phyloP scores from a whole-genome alignment of 139 green algal species.

The Chlorella sp. region DNA sequence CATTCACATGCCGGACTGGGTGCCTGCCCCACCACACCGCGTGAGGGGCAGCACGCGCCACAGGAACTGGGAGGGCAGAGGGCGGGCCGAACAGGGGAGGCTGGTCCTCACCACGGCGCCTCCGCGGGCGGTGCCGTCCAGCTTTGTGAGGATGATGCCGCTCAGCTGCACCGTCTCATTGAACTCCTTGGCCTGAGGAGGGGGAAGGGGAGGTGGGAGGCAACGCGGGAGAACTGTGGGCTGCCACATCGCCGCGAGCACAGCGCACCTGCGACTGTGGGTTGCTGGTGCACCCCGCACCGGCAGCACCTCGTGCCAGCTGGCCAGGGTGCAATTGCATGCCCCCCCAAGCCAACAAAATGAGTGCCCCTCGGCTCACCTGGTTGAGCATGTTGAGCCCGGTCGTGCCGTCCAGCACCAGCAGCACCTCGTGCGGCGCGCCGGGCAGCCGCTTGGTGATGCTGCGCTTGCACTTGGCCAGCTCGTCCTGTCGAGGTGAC shows the following conservation, averaged over 20 bases:
- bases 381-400: conserved; percentile 98
- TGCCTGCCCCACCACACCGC: background rate
- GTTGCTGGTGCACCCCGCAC: no score
- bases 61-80: no score
- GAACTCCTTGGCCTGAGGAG: conserved; percentile 82
- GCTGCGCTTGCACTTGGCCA: conserved; percentile 69
- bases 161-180: conserved; percentile 84
- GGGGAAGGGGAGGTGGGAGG: no score
- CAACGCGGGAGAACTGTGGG: no score
- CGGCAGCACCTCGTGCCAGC: no score
- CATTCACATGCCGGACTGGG: background rate
- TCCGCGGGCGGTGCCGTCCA: conserved; percentile 93
- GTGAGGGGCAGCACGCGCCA: no score
- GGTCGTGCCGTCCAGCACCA: conserved; percentile 98
- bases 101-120: conserved; percentile 63
- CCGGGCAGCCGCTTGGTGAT: conserved; percentile 59
- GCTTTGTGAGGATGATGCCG: conserved; percentile 97
- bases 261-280: no score
- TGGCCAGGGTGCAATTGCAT: no score
- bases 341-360: no score
- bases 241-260: no score
- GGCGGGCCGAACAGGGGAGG: no score
- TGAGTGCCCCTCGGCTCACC: background rate
- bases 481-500: conserved; percentile 58
- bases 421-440: conserved; percentile 85